Conservation (phyloP, 2,329 filamentous ascomycete species). For the Colletotrichum shisoi region DNA sequence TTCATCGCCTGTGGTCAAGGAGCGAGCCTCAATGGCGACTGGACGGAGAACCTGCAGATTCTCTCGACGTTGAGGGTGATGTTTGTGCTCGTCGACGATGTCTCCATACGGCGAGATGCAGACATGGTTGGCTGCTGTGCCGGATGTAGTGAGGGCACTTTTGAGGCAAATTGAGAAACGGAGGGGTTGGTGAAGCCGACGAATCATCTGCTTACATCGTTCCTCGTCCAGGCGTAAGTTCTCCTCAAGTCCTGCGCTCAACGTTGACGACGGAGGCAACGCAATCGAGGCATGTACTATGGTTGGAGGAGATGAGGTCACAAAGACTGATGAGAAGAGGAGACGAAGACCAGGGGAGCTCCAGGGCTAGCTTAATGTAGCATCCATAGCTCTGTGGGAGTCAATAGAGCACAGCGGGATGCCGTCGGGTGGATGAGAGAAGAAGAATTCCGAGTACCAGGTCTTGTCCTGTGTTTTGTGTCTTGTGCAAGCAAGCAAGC, state of each 20-base stretch:
- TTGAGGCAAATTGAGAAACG: not conserved
- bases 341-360: not conserved
- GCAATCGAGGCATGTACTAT: constrained; percentile 1
- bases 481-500: constrained; percentile 25
- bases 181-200: not conserved
- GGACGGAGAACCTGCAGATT: not conserved
- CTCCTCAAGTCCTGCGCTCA: constrained; percentile 14
- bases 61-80: constrained; percentile 3
- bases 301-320: not conserved
- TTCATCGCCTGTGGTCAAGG: constrained; percentile 21
- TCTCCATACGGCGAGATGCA: constrained; percentile 1
- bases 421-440: constrained; percentile 9
- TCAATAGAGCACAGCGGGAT: constrained; percentile 5
- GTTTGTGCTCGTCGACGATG: not conserved
- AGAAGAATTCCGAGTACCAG: not conserved
- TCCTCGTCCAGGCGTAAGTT: constrained; percentile 4
- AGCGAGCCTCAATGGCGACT: constrained; percentile 7
- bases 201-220: constrained; percentile 18
- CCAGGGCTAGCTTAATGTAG: constrained; percentile 13
- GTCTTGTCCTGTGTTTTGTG: not conserved
- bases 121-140: not conserved
- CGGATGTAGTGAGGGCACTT: not conserved
- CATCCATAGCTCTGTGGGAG: constrained; percentile 4
- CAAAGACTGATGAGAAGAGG: too few species aligned
- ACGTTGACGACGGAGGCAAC: constrained; percentile 27